A percentile compares a stretch with the other conserved stretches of the same genome.
These are phyloP conservation scores for Amanita subjunquillea DNA, from an alignment of 768 basidiomycete species.

Conservation along the genomic window DNA sequence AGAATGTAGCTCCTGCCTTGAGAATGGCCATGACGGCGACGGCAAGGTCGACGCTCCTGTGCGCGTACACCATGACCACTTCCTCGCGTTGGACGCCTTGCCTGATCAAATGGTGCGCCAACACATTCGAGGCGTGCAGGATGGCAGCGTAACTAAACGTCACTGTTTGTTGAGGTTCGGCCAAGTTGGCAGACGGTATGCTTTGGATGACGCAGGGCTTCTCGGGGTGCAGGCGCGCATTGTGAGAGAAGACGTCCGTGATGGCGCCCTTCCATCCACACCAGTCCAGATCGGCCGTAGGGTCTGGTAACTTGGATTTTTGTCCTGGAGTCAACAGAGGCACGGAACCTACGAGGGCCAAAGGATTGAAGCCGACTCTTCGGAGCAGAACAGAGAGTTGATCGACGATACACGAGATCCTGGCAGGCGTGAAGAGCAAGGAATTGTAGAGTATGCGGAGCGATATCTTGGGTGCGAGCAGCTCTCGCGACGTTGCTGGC, in stretches of 20 bases:
- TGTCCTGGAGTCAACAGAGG: constrained; percentile 71
- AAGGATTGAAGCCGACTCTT: constrained; percentile 57
- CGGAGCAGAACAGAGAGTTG: constrained; percentile 76
- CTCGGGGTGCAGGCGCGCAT: constrained; percentile 73
- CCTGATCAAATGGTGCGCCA: constrained; percentile 83
- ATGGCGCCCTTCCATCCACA: constrained; percentile 97
- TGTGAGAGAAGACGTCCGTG: constrained; percentile 85
- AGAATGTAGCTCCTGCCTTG: constrained; percentile 94
- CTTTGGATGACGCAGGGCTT: constrained; percentile 86
- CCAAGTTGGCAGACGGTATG: constrained; percentile 30
- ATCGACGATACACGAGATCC: constrained; percentile 73
- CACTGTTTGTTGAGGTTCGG: constrained; percentile 38
- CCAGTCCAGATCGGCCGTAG: constrained; percentile 87
- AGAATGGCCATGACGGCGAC: constrained; percentile 95
- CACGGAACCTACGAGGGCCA: constrained; percentile 66
- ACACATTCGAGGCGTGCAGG: constrained; percentile 74
- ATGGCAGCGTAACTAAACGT: constrained; percentile 76
- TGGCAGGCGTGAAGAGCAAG: constrained; percentile 71
- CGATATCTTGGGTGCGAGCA: constrained; percentile 65
- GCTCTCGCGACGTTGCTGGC: constrained; percentile 54
- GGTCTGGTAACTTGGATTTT: constrained; percentile 63
- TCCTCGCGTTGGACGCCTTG: constrained; percentile 87
- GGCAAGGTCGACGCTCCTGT: constrained; percentile 91
- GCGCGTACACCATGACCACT: constrained; percentile 96
- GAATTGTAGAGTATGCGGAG: constrained; percentile 92